phyloP scores from a whole-genome alignment of 768 basidiomycete genomes.

The Termitomyces sp. region DNA sequence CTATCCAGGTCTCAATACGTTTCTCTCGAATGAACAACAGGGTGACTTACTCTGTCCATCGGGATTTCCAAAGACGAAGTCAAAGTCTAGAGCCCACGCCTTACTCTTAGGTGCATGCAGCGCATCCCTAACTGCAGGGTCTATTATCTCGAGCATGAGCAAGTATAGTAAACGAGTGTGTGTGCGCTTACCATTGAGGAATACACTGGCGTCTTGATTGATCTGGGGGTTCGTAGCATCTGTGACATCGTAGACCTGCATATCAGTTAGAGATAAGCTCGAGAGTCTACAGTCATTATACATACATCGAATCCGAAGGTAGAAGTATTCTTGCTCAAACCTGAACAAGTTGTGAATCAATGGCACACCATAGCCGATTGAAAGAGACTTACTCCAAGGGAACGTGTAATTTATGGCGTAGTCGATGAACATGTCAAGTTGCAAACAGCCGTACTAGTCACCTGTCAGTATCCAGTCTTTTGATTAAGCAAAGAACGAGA shows the following conservation, averaged over 20 bases:
- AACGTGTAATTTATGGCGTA: constrained; percentile 69
- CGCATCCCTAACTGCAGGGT: constrained; percentile 49
- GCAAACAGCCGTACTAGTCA: constrained; percentile 54
- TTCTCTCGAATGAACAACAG: background rate
- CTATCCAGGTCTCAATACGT: constrained; percentile 12
- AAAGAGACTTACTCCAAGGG: constrained; percentile 39
- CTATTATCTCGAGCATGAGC: constrained; percentile 21
- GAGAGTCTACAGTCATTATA: background rate
- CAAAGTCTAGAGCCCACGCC: constrained; percentile 33
- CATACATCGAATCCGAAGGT: constrained; percentile 35
- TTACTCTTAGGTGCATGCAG: constrained; percentile 65
- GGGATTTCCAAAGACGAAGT: constrained; percentile 32
- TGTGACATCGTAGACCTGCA: constrained; percentile 46
- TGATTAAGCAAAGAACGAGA: background rate
- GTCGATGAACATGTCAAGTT: constrained; percentile 62
- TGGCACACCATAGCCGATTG: background rate
- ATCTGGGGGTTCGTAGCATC: constrained; percentile 51
- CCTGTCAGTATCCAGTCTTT: constrained; percentile 1
- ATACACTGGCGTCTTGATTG: constrained; percentile 44
- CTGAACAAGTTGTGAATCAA: constrained; percentile 7
- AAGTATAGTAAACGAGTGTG: background rate
- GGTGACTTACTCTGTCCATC: constrained; percentile 21
- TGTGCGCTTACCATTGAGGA: constrained; percentile 52
- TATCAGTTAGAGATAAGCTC: background rate
- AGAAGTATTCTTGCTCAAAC: constrained; percentile 20